Conservation (phyloP, 2,329 filamentous ascomycete genomes). For the Trichoderma pleuroti region DNA sequence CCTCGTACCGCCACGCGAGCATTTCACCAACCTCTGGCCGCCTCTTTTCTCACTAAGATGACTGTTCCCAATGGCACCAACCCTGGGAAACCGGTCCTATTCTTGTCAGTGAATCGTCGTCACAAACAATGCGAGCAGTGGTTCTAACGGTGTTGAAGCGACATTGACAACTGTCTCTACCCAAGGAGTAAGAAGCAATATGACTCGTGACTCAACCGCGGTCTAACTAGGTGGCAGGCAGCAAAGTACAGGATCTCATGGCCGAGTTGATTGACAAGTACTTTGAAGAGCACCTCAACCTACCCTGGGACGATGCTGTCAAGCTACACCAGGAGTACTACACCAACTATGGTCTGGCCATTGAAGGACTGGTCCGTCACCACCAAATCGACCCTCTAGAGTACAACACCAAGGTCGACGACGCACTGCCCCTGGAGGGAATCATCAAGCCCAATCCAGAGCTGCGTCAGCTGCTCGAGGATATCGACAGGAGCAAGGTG, state of each 20-base stretch:
- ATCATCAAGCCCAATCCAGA: slow-evolving; percentile 76
- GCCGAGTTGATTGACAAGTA: slow-evolving; percentile 69
- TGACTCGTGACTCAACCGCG: slow-evolving; percentile 9
- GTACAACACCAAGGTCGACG: slow-evolving; percentile 92
- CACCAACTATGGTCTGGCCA: slow-evolving; percentile 91
- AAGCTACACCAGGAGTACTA: slow-evolving; percentile 90
- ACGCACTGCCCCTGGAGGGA: slow-evolving; percentile 81
- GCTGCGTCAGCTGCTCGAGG: slow-evolving; percentile 71
- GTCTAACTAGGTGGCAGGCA: slow-evolving; percentile 44
- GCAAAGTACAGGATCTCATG: slow-evolving; percentile 87
- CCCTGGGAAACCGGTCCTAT: slow-evolving; percentile 39
- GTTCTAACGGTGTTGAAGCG: slow-evolving; percentile 54
- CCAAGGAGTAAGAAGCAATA: slow-evolving; percentile 63
- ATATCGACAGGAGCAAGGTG: slow-evolving; percentile 80
- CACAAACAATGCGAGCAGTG: neutral
- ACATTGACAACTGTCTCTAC: slow-evolving; percentile 98
- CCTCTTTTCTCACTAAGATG: slow-evolving; percentile 25
- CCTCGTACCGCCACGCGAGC: slow-evolving; percentile 6
- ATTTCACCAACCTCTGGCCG: neutral
- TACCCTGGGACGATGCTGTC: slow-evolving; percentile 74
- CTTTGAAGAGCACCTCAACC: slow-evolving; percentile 65
- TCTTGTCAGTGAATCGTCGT: slow-evolving; percentile 36
- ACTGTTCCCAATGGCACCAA: slow-evolving; percentile 34
- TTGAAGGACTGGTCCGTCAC: slow-evolving; percentile 88
- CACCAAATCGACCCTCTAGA: slow-evolving; percentile 94